Evolutionary conservation across 441 rosid species (phyloP).

Genomic region (Pelargonium exstipulatum): DNA sequence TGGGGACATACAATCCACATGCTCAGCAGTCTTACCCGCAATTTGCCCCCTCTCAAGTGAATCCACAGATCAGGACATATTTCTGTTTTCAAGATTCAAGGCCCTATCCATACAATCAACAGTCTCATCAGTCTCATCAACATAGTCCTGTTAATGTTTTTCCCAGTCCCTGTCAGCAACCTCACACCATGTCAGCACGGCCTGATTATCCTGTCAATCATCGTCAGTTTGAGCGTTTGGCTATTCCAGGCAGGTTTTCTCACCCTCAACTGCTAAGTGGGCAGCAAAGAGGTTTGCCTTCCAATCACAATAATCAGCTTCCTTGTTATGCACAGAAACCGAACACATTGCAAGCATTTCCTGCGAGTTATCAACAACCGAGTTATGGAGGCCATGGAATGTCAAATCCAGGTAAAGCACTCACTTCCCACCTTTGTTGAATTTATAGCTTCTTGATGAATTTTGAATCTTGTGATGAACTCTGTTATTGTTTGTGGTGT

Average conservation of each 20-base stretch:
- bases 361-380: conserved; percentile 12
- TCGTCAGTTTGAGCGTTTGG: conserved; percentile 18
- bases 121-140: neutral
- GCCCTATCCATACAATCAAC: conserved; percentile 9
- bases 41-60: conserved; percentile 11
- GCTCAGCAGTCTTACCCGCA: conserved; percentile 16
- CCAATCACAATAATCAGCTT: conserved; percentile 3
- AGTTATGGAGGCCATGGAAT: neutral
- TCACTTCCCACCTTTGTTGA: neutral
- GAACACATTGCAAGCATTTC: conserved; percentile 9
- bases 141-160: conserved; percentile 12
- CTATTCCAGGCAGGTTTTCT: conserved; percentile 14
- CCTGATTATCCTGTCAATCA: conserved; percentile 16
- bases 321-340: conserved; percentile 7
- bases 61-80: conserved; percentile 9
- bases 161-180: conserved; percentile 11
- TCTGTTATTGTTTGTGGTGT: neutral
- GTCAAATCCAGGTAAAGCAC: conserved; percentile 18
- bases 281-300: conserved; percentile 9
- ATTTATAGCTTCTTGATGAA: neutral
- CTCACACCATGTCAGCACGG: conserved; percentile 15
- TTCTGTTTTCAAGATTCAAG: conserved; percentile 14
- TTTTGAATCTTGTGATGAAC: conserved; percentile 1
- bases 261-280: conserved; percentile 15
- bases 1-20: conserved; percentile 11